A percentile compares a stretch with the other conserved stretches of the same genome.
These are phyloP conservation scores for Mediolabrus comicus DNA, from an alignment of 108 stramenopile genomes.

Conservation along the genomic window DNA sequence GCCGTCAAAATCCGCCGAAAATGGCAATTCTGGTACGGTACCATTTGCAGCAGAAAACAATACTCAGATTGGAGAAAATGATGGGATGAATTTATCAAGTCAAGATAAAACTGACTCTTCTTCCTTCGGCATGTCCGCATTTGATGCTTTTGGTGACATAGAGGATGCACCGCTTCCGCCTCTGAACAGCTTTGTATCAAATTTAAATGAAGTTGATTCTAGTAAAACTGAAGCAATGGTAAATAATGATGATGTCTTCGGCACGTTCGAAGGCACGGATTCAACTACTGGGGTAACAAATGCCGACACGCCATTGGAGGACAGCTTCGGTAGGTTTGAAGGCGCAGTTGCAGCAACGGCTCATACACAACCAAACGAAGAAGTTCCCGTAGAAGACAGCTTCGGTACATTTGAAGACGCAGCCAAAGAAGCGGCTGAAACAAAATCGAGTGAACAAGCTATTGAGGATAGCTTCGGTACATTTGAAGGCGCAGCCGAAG, in stretches of 20 bases:
- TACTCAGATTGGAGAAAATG: background rate
- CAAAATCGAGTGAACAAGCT: background rate
- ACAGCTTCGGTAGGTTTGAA: conserved; percentile 29
- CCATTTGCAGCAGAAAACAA: background rate
- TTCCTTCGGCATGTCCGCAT: conserved; percentile 2
- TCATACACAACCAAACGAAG: background rate
- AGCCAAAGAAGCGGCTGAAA: conserved; percentile 35
- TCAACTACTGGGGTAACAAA: conserved; percentile 20
- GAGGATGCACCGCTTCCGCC: conserved; percentile 37
- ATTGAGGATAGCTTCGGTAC: conserved; percentile 16
- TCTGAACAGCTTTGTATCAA: conserved; percentile 18
- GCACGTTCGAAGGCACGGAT: conserved; percentile 32
- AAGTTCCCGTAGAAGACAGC: conserved; percentile 9
- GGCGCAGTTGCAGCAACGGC: conserved; percentile 38
- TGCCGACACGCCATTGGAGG: conserved; percentile 5
- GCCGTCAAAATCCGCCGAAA: background rate
- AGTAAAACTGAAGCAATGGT: background rate
- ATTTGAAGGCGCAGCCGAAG: conserved; percentile 12
- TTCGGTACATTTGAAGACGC: conserved; percentile 41
- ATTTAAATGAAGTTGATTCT: too few relatives aligned
- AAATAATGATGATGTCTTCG: conserved; percentile 15
- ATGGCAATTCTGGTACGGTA: background rate
- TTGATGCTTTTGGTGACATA: conserved; percentile 15
- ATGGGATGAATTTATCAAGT: background rate
- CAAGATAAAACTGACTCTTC: background rate